These are phyloP conservation scores for Pseudogymnoascus sp. DNA, from an alignment of 2,329 filamentous ascomycete genomes.

Conservation along the genomic window DNA sequence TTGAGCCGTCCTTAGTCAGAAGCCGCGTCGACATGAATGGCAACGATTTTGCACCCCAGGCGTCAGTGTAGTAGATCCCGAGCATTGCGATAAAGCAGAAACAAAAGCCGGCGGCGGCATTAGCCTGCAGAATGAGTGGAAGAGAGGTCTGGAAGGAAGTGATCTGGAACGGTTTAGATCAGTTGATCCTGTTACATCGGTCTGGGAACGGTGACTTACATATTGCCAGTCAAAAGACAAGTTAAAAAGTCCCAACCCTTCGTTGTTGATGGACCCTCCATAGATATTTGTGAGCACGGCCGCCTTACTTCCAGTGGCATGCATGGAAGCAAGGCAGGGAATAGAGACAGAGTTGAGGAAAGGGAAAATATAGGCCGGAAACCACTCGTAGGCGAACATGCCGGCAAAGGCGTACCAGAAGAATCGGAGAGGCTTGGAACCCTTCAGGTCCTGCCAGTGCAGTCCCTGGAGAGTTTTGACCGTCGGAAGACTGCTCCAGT, in stretches of 20 bases:
- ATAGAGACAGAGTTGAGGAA: conserved; percentile 36
- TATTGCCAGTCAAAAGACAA: conserved; percentile 39
- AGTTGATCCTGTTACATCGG: neutral
- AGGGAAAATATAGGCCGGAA: conserved; percentile 40
- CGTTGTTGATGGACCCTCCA: conserved; percentile 38
- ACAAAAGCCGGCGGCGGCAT: conserved; percentile 38
- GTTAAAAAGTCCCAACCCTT: conserved; percentile 36
- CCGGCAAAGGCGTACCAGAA: conserved; percentile 35
- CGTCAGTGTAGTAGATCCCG: conserved; percentile 35
- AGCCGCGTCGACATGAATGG: conserved; percentile 38
- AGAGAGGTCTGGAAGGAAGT: conserved; percentile 45
- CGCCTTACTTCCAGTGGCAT: conserved; percentile 38
- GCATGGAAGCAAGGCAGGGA: conserved; percentile 38
- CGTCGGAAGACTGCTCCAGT: conserved; percentile 34
- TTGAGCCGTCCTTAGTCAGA: conserved; percentile 30
- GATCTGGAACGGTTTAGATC: conserved; percentile 32
- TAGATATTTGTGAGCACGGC: conserved; percentile 40
- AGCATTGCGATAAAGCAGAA: conserved; percentile 43
- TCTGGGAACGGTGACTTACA: conserved; percentile 30
- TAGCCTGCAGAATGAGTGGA: conserved; percentile 42
- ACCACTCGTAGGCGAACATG: conserved; percentile 40
- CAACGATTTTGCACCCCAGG: conserved; percentile 33
- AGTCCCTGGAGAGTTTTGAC: conserved; percentile 34
- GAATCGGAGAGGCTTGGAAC: conserved; percentile 32
- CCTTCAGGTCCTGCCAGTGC: conserved; percentile 32